These are phyloP conservation scores for Neurospora sp. DNA, from an alignment of 2,329 filamentous ascomycete species.

Conservation along the genomic window DNA sequence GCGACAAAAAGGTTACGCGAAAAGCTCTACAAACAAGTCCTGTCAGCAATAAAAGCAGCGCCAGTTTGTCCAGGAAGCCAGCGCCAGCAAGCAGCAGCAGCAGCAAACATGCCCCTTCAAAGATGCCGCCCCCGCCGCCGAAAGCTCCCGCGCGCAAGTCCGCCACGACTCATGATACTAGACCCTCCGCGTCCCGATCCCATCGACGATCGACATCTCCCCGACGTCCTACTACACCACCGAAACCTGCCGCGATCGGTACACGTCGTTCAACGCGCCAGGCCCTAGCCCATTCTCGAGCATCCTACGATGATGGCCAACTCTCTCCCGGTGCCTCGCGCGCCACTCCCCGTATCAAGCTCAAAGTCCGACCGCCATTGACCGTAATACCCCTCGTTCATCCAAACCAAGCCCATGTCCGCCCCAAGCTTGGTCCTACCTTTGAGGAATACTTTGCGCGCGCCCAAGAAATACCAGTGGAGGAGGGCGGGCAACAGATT, in stretches of 20 bases:
- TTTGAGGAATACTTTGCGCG: conserved; percentile 49
- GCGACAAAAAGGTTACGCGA: conserved; percentile 42
- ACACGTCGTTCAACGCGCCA: conserved; percentile 34
- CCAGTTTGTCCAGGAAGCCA: conserved; percentile 7
- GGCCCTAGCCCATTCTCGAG: conserved; percentile 21
- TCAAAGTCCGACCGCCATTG: conserved; percentile 33
- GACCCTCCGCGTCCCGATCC: conserved; percentile 18
- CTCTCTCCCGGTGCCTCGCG: conserved; percentile 15
- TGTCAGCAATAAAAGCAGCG: conserved; percentile 19
- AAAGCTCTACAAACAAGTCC: conserved; percentile 29
- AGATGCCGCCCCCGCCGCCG: conserved; percentile 13
- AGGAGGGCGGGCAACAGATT: conserved; percentile 45
- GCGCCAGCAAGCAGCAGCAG: conserved; percentile 17
- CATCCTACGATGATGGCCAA: conserved; percentile 19
- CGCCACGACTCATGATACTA: conserved; percentile 13
- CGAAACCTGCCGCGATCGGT: conserved; percentile 32
- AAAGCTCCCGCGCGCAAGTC: conserved; percentile 12
- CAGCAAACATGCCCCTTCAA: conserved; percentile 20
- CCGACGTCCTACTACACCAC: conserved; percentile 23
- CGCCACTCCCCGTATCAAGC: conserved; percentile 36
- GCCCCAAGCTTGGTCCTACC: conserved; percentile 40
- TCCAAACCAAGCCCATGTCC: conserved; percentile 44
- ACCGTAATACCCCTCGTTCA: conserved; percentile 48
- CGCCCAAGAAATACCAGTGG: conserved; percentile 41
- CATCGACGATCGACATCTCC: conserved; percentile 34